phyloP scores from a whole-genome alignment of 805 yeast species.

The Isabelozyma gotoi region DNA sequence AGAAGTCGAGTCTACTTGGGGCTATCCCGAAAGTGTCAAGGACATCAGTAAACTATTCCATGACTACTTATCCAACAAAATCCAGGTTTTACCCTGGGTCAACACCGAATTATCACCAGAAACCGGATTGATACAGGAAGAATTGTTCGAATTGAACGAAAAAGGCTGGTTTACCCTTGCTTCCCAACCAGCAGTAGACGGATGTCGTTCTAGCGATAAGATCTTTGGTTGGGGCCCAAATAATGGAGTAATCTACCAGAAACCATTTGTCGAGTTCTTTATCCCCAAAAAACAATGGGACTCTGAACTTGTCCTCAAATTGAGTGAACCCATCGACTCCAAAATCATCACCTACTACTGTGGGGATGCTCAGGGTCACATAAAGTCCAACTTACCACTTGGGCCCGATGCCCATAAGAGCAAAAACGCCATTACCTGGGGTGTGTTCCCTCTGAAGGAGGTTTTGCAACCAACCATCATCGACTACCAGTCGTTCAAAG shows the following conservation, averaged over 20 bases:
- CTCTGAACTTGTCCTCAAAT: slow-evolving; percentile 47
- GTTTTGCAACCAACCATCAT: slow-evolving; percentile 89
- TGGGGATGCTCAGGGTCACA: slow-evolving; percentile 60
- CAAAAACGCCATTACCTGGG: slow-evolving; percentile 95
- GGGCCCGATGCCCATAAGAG: slow-evolving; percentile 29
- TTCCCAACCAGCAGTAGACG: slow-evolving; percentile 93
- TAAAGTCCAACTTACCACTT: slow-evolving; percentile 58
- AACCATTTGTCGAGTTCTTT: slow-evolving; percentile 84
- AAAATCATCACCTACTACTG: slow-evolving; percentile 70
- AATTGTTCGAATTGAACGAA: slow-evolving; percentile 74
- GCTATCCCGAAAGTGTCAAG: slow-evolving; percentile 56
- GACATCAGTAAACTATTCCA: slow-evolving; percentile 71
- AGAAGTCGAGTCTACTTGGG: slow-evolving; percentile 77
- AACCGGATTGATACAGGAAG: slow-evolving; percentile 90
- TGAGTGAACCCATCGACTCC: slow-evolving; percentile 36
- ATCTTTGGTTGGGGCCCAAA: slow-evolving; percentile 98
- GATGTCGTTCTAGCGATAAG: slow-evolving; percentile 73
- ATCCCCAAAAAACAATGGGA: slow-evolving; percentile 75
- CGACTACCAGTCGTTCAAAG: slow-evolving; percentile 87
- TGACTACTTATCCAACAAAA: slow-evolving; percentile 69
- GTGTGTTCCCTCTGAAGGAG: slow-evolving; percentile 89
- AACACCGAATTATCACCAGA: slow-evolving; percentile 85
- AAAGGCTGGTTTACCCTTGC: slow-evolving; percentile 82
- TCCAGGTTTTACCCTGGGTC: slow-evolving; percentile 87
- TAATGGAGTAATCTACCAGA: slow-evolving; percentile 86